These are phyloP conservation scores for Naumovozyma dairenensis DNA, from an alignment of 805 yeast genomes.

Conservation along the genomic window DNA sequence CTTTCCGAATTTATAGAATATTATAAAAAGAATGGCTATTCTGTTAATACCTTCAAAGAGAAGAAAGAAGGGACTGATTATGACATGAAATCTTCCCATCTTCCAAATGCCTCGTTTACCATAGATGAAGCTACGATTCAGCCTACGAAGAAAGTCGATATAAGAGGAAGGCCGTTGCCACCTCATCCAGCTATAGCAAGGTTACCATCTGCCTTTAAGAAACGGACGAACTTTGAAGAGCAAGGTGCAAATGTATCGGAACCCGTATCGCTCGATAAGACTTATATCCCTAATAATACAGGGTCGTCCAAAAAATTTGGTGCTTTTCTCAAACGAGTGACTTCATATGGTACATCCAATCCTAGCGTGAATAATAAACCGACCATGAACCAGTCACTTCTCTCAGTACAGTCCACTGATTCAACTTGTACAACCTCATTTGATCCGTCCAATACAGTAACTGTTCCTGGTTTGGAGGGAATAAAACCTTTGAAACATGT, in stretches of 20 bases:
- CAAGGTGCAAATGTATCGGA: neutral
- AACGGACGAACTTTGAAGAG: neutral
- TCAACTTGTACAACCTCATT: constrained; percentile 6
- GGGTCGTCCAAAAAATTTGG: constrained; percentile 23
- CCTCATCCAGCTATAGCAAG: constrained; percentile 40
- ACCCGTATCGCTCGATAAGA: neutral
- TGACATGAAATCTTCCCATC: constrained; percentile 3
- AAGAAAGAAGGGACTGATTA: constrained; percentile 5
- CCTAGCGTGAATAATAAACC: neutral
- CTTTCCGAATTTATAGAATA: constrained; percentile 37
- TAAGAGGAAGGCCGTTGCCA: constrained; percentile 39
- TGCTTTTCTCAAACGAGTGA: constrained; percentile 27
- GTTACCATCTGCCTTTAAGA: constrained; percentile 40
- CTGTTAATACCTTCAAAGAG: constrained; percentile 18
- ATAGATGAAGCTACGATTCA: constrained; percentile 10
- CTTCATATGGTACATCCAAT: constrained; percentile 16
- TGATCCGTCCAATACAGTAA: constrained; percentile 15
- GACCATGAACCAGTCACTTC: neutral
- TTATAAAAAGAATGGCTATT: constrained; percentile 24
- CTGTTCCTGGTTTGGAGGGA: constrained; percentile 35
- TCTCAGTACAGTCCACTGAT: constrained; percentile 3
- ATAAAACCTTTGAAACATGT: constrained; percentile 47
- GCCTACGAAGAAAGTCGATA: constrained; percentile 26
- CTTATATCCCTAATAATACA: neutral
- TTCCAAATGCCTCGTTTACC: constrained; percentile 20